These are phyloP conservation scores for Venturiaceae sp. DNA, from an alignment of 2,329 filamentous ascomycete species.

Conservation along the genomic window DNA sequence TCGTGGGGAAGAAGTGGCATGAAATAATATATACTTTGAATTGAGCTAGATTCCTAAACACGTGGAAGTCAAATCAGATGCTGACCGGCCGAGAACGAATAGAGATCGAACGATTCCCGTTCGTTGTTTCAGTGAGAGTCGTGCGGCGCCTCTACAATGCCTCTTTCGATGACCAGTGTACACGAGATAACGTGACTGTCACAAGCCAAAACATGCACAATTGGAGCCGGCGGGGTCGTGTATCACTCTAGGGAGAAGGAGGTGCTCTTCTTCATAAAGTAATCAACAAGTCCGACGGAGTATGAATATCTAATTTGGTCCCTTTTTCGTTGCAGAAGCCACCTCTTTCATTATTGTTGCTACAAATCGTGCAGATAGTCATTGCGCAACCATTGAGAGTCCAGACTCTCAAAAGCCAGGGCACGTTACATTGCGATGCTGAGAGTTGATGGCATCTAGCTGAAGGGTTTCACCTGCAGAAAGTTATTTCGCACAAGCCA, in stretches of 20 bases:
- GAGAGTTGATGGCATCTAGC: not conserved
- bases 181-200: not conserved
- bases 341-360: too few relatives aligned
- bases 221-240: not conserved
- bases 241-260: too few relatives aligned
- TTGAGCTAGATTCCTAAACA: not conserved
- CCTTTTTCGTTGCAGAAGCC: too few relatives aligned
- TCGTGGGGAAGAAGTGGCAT: not conserved
- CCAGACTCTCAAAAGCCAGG: too few relatives aligned
- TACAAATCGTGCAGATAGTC: too few relatives aligned
- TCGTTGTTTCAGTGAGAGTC: not conserved
- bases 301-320: too few relatives aligned
- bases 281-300: too few relatives aligned
- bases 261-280: too few relatives aligned
- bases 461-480: not conserved
- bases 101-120: not conserved
- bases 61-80: not conserved
- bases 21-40: not conserved
- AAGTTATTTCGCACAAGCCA: not conserved
- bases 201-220: not conserved
- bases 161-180: not conserved
- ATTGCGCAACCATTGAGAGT: too few relatives aligned
- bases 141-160: not conserved
- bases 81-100: not conserved
- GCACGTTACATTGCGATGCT: not conserved